phyloP scores from a whole-genome alignment of 352 stramenopile species.

The Phytophthora foliorum region DNA sequence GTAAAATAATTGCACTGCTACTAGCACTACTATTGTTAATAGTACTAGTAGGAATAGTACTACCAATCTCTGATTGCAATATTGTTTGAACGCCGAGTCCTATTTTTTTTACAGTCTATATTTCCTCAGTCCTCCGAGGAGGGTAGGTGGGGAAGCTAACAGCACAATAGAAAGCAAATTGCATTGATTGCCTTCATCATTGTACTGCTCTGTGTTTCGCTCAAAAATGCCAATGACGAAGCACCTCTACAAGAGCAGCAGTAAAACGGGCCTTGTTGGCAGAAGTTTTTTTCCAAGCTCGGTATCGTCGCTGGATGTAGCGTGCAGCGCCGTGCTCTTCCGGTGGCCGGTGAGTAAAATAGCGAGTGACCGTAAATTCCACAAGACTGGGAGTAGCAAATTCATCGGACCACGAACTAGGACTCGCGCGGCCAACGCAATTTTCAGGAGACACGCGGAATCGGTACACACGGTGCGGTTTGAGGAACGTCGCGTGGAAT shows the following conservation, averaged over 20 bases:
- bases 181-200: too few relatives aligned
- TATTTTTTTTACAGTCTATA: too few relatives aligned
- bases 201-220: background rate
- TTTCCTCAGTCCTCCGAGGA: too few relatives aligned
- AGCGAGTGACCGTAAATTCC: slow-evolving; percentile 68
- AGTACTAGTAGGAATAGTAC: too few relatives aligned
- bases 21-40: too few relatives aligned
- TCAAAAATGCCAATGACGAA: slow-evolving; percentile 47
- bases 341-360: slow-evolving; percentile 50
- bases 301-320: slow-evolving; percentile 50
- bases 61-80: too few relatives aligned
- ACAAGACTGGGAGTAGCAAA: slow-evolving; percentile 72
- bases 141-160: too few relatives aligned
- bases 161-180: too few relatives aligned
- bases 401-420: slow-evolving; percentile 47
- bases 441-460: slow-evolving; percentile 71
- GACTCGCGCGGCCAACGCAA: slow-evolving; percentile 40
- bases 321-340: slow-evolving; percentile 65
- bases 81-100: too few relatives aligned
- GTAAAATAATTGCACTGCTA: too few relatives aligned
- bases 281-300: slow-evolving; percentile 37
- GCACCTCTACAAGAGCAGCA: slow-evolving; percentile 19
- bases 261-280: slow-evolving; percentile 13
- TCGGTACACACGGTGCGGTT: slow-evolving; percentile 58
- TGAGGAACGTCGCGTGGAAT: slow-evolving; percentile 58